phyloP scores from a whole-genome alignment of 129 eudicot genomes.

The Daucus carota region DH1_v3.0 NC_030388.2:1214001-1214500 shows the following conservation, averaged over 20 bases:
- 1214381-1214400: neutral
- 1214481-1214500: constrained; percentile 40
- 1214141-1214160: constrained; percentile 1
- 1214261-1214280: constrained; percentile 51
- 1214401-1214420: neutral
- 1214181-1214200: neutral
- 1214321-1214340: constrained; percentile 20
- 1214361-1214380: neutral
- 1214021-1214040: neutral
- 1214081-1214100: neutral
- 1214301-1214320: constrained; percentile 8
- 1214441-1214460: neutral
- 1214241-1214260: constrained; percentile 50
- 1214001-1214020: no score
- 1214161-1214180: constrained; percentile 15
- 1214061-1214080: neutral
- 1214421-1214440: neutral
- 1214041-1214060: neutral
- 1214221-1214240: constrained; percentile 16
- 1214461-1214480: neutral
- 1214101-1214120: neutral
- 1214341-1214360: neutral
- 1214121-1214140: neutral
- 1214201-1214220: neutral
- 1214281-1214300: constrained; percentile 6